These are phyloP conservation scores for Myrmaecium sp. DNA, from an alignment of 2,329 filamentous ascomycete genomes.

Conservation along the genomic window DNA sequence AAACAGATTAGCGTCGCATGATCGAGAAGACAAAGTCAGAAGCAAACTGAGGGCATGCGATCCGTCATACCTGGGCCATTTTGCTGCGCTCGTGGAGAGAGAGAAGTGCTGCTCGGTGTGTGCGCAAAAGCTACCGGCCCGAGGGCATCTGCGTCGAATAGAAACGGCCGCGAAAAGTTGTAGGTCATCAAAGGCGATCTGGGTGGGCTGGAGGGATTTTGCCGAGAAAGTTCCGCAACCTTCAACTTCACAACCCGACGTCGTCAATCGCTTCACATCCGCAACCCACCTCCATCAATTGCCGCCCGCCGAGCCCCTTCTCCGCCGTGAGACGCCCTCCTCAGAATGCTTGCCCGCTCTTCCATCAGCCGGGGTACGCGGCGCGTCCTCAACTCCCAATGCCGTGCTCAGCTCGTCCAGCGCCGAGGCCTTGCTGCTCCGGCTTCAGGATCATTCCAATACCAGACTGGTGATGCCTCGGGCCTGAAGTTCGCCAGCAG, in stretches of 20 bases:
- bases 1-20: conserved; percentile 2
- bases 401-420: conserved; percentile 36
- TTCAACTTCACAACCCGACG: conserved; percentile 2
- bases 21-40: no score
- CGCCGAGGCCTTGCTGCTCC: conserved; percentile 49
- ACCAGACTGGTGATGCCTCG: conserved; percentile 69
- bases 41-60: no score
- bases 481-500: conserved; percentile 87
- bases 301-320: conserved; percentile 34
- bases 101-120: no score
- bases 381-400: conserved; percentile 42
- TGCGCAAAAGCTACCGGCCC: no score
- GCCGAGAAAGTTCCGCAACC: conserved; percentile 3
- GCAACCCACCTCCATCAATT: conserved; percentile 23
- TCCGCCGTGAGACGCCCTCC: conserved; percentile 17
- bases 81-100: no score
- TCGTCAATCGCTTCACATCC: conserved; percentile 13
- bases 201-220: conserved; percentile 1
- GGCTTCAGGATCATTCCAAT: conserved; percentile 62
- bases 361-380: conserved; percentile 46
- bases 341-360: conserved; percentile 50
- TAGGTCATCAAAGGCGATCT: background rate
- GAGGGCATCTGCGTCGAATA: conserved; percentile 3
- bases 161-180: conserved; percentile 1
- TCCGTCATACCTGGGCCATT: conserved; percentile 4